Evolutionary conservation across 805 yeast genomes (phyloP).

Genomic region (Cyberlindnera saturnus): DNA sequence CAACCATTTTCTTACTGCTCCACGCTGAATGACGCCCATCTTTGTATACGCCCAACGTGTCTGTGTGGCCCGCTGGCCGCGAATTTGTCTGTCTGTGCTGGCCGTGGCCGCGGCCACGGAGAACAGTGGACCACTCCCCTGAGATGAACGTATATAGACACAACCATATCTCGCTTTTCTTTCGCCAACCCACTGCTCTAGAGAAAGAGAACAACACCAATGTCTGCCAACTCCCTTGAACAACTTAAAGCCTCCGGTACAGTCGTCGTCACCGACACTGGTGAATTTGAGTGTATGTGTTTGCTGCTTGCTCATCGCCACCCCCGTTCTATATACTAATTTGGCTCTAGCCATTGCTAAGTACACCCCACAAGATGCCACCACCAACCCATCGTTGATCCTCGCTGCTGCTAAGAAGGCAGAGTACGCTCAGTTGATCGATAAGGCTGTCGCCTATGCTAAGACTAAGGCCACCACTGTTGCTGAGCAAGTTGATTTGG

Average conservation of each 20-base stretch:
- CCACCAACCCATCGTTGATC: conserved; percentile 97
- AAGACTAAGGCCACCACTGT: conserved; percentile 45
- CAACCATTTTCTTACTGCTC: too few species aligned
- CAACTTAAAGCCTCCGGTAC: conserved; percentile 94
- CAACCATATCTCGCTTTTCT: neutral
- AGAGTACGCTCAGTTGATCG: conserved; percentile 84
- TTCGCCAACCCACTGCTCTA: neutral
- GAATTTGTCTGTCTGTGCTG: too few species aligned
- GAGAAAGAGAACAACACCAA: conserved; percentile 13
- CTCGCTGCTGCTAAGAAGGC: conserved; percentile 91
- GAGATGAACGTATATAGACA: neutral
- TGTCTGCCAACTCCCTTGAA: conserved; percentile 66
- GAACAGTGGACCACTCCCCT: neutral
- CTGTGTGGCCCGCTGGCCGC: too few species aligned
- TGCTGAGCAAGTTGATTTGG: conserved; percentile 65
- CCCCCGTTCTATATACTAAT: too few species aligned
- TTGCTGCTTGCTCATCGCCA: too few species aligned
- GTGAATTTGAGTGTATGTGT: conserved; percentile 73
- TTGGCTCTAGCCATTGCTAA: conserved; percentile 62
- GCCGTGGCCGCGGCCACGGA: neutral
- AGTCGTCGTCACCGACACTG: conserved; percentile 96
- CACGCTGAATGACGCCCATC: too few species aligned
- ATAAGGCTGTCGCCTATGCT: conserved; percentile 85
- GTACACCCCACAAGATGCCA: conserved; percentile 98
- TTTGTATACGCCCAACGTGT: too few species aligned